A percentile compares a stretch with the other conserved stretches of the same genome.
These are phyloP conservation scores for Eucalyptus shirleyi DNA, from an alignment of 345 rosid species.

Conservation along the genomic window DNA sequence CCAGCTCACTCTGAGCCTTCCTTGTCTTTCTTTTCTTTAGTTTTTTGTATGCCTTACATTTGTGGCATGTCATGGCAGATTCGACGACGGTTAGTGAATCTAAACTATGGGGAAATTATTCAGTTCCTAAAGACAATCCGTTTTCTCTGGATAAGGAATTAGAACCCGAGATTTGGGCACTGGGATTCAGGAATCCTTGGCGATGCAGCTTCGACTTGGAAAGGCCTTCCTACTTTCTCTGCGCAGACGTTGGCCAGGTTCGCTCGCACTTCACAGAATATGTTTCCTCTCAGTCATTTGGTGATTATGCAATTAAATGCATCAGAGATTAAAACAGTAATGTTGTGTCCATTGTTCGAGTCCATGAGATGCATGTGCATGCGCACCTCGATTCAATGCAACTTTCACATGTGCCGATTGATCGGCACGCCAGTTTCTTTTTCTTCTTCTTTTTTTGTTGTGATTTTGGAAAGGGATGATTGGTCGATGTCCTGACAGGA, in stretches of 20 bases:
- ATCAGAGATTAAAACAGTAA: not conserved
- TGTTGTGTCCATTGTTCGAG: too few relatives aligned
- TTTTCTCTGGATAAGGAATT: slow-evolving; percentile 25
- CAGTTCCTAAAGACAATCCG: slow-evolving; percentile 57
- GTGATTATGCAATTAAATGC: not conserved
- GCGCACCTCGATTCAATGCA: not conserved
- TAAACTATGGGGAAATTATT: slow-evolving; percentile 58
- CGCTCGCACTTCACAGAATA: not conserved
- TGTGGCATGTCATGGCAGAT: too few relatives aligned
- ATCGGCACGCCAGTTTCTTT: not conserved
- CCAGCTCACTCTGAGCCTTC: not conserved
- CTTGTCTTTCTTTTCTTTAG: not conserved
- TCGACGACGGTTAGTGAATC: not conserved
- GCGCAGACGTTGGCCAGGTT: slow-evolving; percentile 92
- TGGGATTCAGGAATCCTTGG: slow-evolving; percentile 60
- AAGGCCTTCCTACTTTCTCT: slow-evolving; percentile 49
- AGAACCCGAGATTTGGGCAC: slow-evolving; percentile 48
- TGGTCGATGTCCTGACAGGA: slow-evolving; percentile 14
- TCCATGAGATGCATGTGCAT: not conserved
- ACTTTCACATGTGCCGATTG: not conserved
- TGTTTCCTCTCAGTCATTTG: not conserved
- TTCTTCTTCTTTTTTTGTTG: not conserved
- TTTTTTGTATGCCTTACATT: not conserved
- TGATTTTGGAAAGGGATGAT: not conserved
- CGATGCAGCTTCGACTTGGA: slow-evolving; percentile 52